Evolutionary conservation across 1,284 basidiomycete genomes (phyloP), one percentile per base, ranked within the genome.

Genomic region (Microbotryum intermedium): DNA sequence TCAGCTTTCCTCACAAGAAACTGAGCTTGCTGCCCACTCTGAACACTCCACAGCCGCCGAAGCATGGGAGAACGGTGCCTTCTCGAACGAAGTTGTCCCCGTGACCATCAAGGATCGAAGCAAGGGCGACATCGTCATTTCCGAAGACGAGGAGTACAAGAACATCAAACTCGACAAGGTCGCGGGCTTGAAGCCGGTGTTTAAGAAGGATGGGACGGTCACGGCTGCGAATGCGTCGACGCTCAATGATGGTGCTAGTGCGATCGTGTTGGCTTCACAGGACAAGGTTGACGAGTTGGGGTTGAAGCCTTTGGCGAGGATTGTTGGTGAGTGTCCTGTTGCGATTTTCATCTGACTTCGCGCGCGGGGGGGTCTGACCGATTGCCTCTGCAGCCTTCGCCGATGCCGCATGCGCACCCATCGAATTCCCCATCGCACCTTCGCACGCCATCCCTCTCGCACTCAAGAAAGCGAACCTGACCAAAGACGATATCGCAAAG

Each of bases 351-450:
- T 28, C 61, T 73, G 57, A 66, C 71, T 61, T 74, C 72, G 42
- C 74, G 74, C 63, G 65, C 67, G 50, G 70, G 73, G 20, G 70
- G 73, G 3, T 66, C 68, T 30, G 72, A 70, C 10, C 73, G 73
- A 1, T 74, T 73, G 73, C 66, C 13, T 69, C 68, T 57, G 70
- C 72, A 94, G 90, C 90, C 6, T 97, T 88, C 77, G 91, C 94
- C 61, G 94, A 98, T 77, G 90, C 88, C 65, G 94, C 94, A 72
- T 85, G 90, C 69, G 90, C 89, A 45, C 94, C 94, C 44, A 88
- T 97, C 70, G 91, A 97, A 77, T 98, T 98, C 84, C 92, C 94
- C 49, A 83, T 84, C 67, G 94, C 94, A 42, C 94, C 94, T 39
- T 88, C 93, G 30, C 73, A 75, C 59, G 93, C 92, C 42, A 79